Evolutionary conservation across 78 protist genomes (phyloP), one percentile per base, ranked within the genome.

Genomic region (Polysphondylium violaceum): DNA sequence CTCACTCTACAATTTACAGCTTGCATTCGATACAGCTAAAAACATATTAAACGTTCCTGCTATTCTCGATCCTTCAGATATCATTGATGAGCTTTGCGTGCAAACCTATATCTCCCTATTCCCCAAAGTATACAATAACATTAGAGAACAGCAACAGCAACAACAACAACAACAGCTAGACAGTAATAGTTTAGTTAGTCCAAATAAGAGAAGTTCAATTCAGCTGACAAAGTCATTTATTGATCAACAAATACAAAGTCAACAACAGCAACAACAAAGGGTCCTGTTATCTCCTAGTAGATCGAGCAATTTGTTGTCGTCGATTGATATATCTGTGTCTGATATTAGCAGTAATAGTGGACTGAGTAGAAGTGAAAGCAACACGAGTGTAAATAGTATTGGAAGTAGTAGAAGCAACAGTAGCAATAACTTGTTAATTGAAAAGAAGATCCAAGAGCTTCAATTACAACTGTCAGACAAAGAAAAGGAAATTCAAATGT

Each of bases 101-200:
- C 51, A 77, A 76, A 89, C 94, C 0, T 89, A 89, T 35, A 40
- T 89, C 12, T 77, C 88, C 17, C 50, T 79, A 50, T 89, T 89
- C 61, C 88, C 88, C 40, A 61, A 65, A 31, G 88, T 78, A 12
- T 78, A 78, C 27, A n/a, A n/a, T n/a, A n/a, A n/a, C 88, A 78
- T 23, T 38, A 65, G 36, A 64, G 64, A 19, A 51, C 55, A 33
- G 58, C 14, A 50, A 63, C 72, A 43, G 58, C 7, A 64, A 44
- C 69, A 19, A 35, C 36, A 12, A 23, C 31, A 38, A 38, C 73
- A 16, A 35, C 71, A 17, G 33, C 31, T 11, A n/a, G n/a, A n/a
- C n/a, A n/a, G n/a, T n/a, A n/a, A n/a, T n/a, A n/a, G n/a, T n/a
- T 35, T 65, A 19, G 14, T 16, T 35, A 38, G 55, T n/a, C 50